Evolutionary conservation across 208 protist genomes (phyloP).

Genomic region (Endotrypanum monterogeii): DNA sequence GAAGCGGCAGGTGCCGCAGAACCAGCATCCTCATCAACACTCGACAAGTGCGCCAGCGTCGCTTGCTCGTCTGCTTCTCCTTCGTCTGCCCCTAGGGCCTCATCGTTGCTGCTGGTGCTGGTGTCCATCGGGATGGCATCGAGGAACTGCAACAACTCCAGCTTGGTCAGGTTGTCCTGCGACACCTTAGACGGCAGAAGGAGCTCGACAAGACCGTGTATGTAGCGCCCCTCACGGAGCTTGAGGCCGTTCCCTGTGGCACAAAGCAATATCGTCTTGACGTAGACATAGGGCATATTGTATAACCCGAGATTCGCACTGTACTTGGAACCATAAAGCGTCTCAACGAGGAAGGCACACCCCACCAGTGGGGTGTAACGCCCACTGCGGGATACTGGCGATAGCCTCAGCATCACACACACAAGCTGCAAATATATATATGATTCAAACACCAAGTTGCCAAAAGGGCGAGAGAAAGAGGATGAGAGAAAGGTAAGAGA

Average conservation of each 20-base stretch:
- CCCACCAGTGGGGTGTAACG: constrained; percentile 64
- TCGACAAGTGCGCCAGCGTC: neutral
- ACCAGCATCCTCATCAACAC: neutral
- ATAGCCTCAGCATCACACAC: constrained; percentile 16
- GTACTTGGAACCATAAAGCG: constrained; percentile 83
- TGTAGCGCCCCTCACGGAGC: constrained; percentile 43
- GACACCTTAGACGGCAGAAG: constrained; percentile 46
- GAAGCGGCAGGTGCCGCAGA: neutral
- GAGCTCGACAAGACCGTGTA: constrained; percentile 63
- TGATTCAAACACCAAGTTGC: neutral
- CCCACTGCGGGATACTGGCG: constrained; percentile 19
- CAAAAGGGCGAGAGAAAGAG: neutral
- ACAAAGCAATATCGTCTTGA: constrained; percentile 76
- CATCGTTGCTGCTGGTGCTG: neutral
- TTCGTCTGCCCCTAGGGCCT: neutral
- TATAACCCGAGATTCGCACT: constrained; percentile 67
- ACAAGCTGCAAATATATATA: neutral
- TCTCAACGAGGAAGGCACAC: constrained; percentile 64
- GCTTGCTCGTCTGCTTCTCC: constrained; percentile 16
- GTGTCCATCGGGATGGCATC: constrained; percentile 43
- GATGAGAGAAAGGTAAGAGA: neutral
- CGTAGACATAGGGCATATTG: constrained; percentile 70
- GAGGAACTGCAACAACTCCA: constrained; percentile 69
- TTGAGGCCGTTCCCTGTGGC: constrained; percentile 37
- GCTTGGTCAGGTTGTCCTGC: constrained; percentile 51